phyloP scores from a whole-genome alignment of 2,329 filamentous ascomycete genomes.

The Exophiala spinifera region DNA sequence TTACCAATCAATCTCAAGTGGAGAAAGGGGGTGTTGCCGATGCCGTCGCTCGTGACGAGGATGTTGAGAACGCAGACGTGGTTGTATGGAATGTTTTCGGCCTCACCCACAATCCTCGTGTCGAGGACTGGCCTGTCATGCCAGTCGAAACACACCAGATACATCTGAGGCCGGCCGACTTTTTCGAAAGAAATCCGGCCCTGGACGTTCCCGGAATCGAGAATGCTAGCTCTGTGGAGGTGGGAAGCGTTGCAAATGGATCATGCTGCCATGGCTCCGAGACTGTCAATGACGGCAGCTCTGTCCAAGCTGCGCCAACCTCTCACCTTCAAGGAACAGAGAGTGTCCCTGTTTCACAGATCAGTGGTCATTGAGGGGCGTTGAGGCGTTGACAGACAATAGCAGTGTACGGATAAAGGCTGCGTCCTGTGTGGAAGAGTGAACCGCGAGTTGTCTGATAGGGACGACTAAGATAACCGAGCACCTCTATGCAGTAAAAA shows the following conservation, averaged over 20 bases:
- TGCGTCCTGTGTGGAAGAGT: too few relatives aligned
- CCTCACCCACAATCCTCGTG: conserved; percentile 50
- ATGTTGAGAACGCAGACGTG: conserved; percentile 44
- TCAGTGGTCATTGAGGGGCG: conserved; percentile 20
- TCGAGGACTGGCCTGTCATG: conserved; percentile 51
- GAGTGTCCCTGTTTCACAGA: conserved; percentile 10
- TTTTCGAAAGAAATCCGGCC: conserved; percentile 52
- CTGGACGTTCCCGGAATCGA: conserved; percentile 49
- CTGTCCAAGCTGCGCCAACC: conserved; percentile 13
- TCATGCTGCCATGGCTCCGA: conserved; percentile 13
- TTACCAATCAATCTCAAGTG: conserved; percentile 44
- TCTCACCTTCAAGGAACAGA: conserved; percentile 18
- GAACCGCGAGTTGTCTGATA: too few relatives aligned
- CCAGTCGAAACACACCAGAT: conserved; percentile 49
- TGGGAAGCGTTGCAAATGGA: conserved; percentile 18
- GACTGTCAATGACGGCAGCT: background rate
- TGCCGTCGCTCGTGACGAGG: conserved; percentile 42
- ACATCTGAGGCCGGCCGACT: conserved; percentile 50
- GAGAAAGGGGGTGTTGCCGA: conserved; percentile 46
- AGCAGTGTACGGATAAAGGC: too few relatives aligned
- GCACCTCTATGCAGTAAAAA: too few relatives aligned
- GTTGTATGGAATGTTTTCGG: conserved; percentile 52
- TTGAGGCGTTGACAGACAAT: too few relatives aligned
- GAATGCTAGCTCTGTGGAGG: conserved; percentile 31
- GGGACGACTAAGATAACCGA: too few relatives aligned